Base-by-base conservation (phyloP, 2,329 filamentous ascomycete genomes). In the Tolypocladium ovalisporum region DNA sequence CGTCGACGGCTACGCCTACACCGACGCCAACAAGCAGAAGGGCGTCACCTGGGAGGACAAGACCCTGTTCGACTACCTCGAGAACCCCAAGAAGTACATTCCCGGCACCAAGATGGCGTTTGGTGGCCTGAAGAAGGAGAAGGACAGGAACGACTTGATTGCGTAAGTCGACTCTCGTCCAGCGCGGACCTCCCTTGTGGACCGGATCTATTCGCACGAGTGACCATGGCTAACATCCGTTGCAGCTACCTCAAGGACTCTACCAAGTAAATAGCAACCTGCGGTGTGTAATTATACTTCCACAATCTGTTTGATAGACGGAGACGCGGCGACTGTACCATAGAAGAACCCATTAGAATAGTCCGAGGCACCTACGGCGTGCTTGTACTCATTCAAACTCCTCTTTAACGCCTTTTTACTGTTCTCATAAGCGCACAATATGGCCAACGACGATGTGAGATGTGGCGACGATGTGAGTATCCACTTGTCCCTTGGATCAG, bases 11-110 rank as follows among this genome's bases (percentile, higher is more conserved):
- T 99, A 88, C 86, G 81, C 90, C 73, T 99, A 97, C 87, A 96
- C 94, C 77, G 94, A 99, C 73, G 94, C 93, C 84, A 99, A 99
- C 89, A 97, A 97, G 88, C 80, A 88, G 73, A 96, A 96, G 83
- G 92, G 87, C 70, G 85, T 99, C 68, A 82, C 78, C 69, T 99
- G 94, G 94, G 79, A 90, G 67, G 86, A 96, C 73, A 76, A 85
- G 64, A 88, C 89, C 76, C 84, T 99, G 69, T 97, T 96, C 79
- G 84, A 87, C 66, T 99, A 99, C 87, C 92, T 99, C 71, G 94
- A 99, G 86, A 97, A 97, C 88, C 94, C 94, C 80, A 99, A 99
- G 88, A 97, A 97, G 85, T 99, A 92, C 86, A 97, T 99, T 65
- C 94, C 94, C 68, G 94, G 94, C 68, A 99, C 94, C 81, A 99